These are phyloP conservation scores for Esteya vermicola DNA, from an alignment of 2,329 filamentous ascomycete species.

Conservation along the genomic window DNA sequence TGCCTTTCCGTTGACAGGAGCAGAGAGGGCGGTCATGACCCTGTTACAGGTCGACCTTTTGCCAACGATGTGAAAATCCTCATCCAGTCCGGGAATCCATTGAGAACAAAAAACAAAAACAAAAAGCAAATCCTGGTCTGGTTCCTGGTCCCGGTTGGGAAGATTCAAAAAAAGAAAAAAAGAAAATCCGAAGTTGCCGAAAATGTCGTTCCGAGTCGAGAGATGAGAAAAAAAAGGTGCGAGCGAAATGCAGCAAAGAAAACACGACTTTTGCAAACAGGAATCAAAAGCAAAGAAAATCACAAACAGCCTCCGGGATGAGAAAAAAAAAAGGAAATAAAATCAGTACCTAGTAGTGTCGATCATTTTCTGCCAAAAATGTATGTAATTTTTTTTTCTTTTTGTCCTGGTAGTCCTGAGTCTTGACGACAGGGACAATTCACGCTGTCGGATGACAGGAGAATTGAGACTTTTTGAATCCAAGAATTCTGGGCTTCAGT, in stretches of 20 bases:
- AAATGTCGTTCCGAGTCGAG: not conserved
- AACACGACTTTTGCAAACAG: conserved; percentile 12
- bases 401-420: conserved; percentile 40
- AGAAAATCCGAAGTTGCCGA: conserved; percentile 3
- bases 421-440: not conserved
- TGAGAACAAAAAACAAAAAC: too few relatives aligned
- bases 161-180: not conserved
- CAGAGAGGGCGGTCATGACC: too few relatives aligned
- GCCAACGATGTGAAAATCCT: not conserved
- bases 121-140: too few relatives aligned
- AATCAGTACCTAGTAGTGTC: conserved; percentile 47
- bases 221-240: conserved; percentile 3
- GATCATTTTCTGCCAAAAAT: conserved; percentile 43
- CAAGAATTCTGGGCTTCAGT: too few relatives aligned
- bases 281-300: conserved; percentile 10
- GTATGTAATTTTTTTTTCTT: too few relatives aligned
- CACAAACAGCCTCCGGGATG: conserved; percentile 25
- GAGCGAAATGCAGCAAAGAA: conserved; percentile 7
- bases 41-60: too few relatives aligned
- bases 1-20: too few relatives aligned
- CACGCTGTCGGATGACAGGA: conserved; percentile 1
- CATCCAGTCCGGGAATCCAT: too few relatives aligned
- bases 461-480: too few relatives aligned
- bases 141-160: too few relatives aligned
- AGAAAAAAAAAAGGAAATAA: conserved; percentile 28